These are phyloP conservation scores for Vitis hybrid DNA, from an alignment of 177 flowering plant genomes.

Conservation along the genomic window DNA sequence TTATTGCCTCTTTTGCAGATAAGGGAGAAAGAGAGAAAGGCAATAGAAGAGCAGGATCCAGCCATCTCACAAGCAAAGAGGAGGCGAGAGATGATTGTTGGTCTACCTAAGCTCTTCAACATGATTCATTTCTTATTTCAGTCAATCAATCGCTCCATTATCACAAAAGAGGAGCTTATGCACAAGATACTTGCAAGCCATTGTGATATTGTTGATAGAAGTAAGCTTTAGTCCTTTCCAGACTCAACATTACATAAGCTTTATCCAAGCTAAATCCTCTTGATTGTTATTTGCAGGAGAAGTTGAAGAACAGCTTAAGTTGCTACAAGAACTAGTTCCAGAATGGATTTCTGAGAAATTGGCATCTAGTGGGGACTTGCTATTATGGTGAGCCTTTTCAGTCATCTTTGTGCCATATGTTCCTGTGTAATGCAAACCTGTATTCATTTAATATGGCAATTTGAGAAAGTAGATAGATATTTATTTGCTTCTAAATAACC, in stretches of 20 bases:
- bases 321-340: slow-evolving; percentile 71
- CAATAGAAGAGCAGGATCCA: slow-evolving; percentile 54
- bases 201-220: slow-evolving; percentile 52
- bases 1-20: slow-evolving; percentile 42
- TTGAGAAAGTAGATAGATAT: no score
- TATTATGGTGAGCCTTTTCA: slow-evolving; percentile 41
- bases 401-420: no score
- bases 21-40: slow-evolving; percentile 56
- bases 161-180: slow-evolving; percentile 77
- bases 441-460: no score
- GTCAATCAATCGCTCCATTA: slow-evolving; percentile 48
- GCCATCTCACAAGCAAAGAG: slow-evolving; percentile 36
- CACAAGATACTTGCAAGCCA: slow-evolving; percentile 50
- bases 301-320: slow-evolving; percentile 65
- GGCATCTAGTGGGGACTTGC: slow-evolving; percentile 58
- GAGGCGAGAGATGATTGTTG: slow-evolving; percentile 35
- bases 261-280: slow-evolving; percentile 3
- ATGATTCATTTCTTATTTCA: slow-evolving; percentile 63
- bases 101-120: slow-evolving; percentile 75
- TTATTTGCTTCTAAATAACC: no score
- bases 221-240: slow-evolving; percentile 33
- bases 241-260: neutral
- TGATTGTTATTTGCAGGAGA: slow-evolving; percentile 50
- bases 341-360: slow-evolving; percentile 67
- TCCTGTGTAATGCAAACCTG: neutral